Conservation (phyloP, 352 stramenopile species). For the Globisporangium abappressorium region DNA sequence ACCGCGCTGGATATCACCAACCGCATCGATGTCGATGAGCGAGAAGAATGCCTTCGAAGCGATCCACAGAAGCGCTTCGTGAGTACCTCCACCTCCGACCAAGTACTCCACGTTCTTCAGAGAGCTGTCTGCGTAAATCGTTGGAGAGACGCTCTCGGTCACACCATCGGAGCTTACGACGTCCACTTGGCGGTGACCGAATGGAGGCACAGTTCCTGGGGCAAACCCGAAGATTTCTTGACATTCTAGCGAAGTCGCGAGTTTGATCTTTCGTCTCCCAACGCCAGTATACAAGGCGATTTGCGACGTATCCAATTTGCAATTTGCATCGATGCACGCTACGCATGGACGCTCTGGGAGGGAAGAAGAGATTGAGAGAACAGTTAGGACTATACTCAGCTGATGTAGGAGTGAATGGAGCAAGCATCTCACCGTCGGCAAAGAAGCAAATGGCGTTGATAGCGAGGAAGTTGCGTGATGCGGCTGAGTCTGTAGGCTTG, state of each 20-base stretch:
- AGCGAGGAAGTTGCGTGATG: constrained; percentile 36
- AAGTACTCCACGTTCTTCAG: constrained; percentile 36
- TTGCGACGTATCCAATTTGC: constrained; percentile 61
- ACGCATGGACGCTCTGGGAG: constrained; percentile 47
- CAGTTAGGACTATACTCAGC: neutral
- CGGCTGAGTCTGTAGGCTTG: constrained; percentile 14
- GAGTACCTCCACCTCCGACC: constrained; percentile 42
- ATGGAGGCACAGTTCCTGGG: constrained; percentile 58
- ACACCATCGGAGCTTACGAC: neutral
- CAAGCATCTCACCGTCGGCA: constrained; percentile 38
- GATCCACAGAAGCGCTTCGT: constrained; percentile 42
- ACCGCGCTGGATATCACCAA: constrained; percentile 45
- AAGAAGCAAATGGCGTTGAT: constrained; percentile 82
- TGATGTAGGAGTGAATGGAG: neutral
- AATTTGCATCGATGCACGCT: constrained; percentile 55
- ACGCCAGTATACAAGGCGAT: constrained; percentile 46
- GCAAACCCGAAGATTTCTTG: constrained; percentile 59
- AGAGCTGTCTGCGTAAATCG: constrained; percentile 41
- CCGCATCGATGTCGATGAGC: constrained; percentile 32
- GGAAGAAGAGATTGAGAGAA: neutral
- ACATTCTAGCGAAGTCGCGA: constrained; percentile 61
- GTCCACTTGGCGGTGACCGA: constrained; percentile 33
- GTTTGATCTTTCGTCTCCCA: constrained; percentile 63
- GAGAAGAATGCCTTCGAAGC: constrained; percentile 40
- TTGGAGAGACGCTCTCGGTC: neutral